Evolutionary conservation across 2,329 filamentous ascomycete genomes (phyloP), one percentile per base, ranked within the genome.

Genomic region (Calycina herbarum): DNA sequence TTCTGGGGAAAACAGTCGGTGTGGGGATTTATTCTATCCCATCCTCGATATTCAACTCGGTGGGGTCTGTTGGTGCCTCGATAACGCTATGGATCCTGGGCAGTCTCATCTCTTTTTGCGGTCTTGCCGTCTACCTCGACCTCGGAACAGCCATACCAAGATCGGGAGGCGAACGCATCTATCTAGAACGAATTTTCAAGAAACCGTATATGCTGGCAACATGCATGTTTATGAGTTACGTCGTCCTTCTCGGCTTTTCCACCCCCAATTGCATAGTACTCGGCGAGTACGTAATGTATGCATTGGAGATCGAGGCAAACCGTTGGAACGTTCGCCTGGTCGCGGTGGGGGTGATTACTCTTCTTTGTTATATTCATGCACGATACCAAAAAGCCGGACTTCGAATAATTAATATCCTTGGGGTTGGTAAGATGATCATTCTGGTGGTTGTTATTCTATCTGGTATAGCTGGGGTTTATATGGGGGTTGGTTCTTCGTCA

Each of bases 41-140:
- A 0, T 82, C 82, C 1, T 82, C 83, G n/a, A 83, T 87, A 59
- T 84, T 85, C 65, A 78, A 79, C 7, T 81, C 82, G 0, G 81
- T 83, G 1, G 84, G 84, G 0, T 85, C 80, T 7, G 84, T 86
- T 3, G 85, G 85, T 2, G 79, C 85, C 57, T 78, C 80, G 7
- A 74, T 87, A 15, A 77, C 84, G 57, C 74, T 87, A 24, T 87
- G 85, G 85, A 78, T 85, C 1, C 74, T 85, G 10, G 84, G 82
- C 38, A 77, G 76, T 31, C 67, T 81, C 11, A 79, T 82, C 45
- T 80, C 79, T 0, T 79, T 79, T 62, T 79, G 80, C 57, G 81
- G 81, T 24, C 76, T 82, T 11, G 76, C 78, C 13, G 80, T 82
- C 5, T 82, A 80, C 68, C 73, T 83, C 5, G 80, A 83, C 62